A percentile compares a stretch with the other conserved stretches of the same genome.
Evolutionary conservation across 108 stramenopile species (phyloP).

Genomic region (Fragilaria crotonensis): DNA sequence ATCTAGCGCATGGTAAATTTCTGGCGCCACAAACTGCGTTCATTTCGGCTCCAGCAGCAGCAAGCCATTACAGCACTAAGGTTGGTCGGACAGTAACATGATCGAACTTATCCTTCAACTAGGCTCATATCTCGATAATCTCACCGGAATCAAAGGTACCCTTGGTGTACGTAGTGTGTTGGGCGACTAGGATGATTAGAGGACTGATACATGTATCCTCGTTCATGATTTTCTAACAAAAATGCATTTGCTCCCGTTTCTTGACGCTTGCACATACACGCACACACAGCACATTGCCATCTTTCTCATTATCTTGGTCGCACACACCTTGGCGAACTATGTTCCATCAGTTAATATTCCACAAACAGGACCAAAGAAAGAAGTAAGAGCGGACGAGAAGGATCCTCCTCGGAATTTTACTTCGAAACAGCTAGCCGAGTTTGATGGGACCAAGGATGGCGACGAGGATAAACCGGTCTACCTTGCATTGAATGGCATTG

Average conservation of each 20-base stretch:
- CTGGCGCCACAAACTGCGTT: no score
- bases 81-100: no score
- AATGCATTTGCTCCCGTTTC: no score
- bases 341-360: not conserved
- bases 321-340: conserved; percentile 25
- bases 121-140: conserved; percentile 16
- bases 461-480: conserved; percentile 85
- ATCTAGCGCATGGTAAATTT: no score
- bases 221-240: no score
- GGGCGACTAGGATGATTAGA: no score
- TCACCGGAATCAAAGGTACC: conserved; percentile 28
- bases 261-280: no score
- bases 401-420: conserved; percentile 87
- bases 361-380: conserved; percentile 1
- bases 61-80: no score
- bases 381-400: conserved; percentile 42
- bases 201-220: no score
- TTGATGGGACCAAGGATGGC: conserved; percentile 67
- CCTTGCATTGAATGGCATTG: conserved; percentile 80
- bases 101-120: conserved; percentile 12
- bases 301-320: conserved; percentile 15
- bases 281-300: conserved; percentile 34
- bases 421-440: conserved; percentile 48
- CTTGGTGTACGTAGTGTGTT: conserved; percentile 49
- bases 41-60: no score